These are phyloP conservation scores for Ceratobasidium sp. DNA, from an alignment of 1,284 basidiomycete genomes.

Conservation along the genomic window DNA sequence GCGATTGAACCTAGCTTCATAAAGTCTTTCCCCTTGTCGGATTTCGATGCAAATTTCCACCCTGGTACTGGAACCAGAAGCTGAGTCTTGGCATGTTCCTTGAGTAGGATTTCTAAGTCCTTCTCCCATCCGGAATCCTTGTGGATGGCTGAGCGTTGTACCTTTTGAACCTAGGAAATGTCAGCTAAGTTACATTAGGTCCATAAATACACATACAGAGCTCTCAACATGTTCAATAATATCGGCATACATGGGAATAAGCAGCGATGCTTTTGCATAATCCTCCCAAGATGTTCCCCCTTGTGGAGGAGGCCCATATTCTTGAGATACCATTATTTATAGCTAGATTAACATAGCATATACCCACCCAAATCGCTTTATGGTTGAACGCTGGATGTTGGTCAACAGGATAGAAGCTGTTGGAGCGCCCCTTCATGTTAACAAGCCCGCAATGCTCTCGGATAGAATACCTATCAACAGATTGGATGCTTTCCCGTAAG, in stretches of 20 bases:
- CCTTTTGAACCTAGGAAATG: background rate
- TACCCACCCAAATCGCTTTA: background rate
- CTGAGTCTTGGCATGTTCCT: background rate
- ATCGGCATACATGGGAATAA: background rate
- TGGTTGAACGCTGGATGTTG: background rate
- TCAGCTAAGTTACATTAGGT: background rate
- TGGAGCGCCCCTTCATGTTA: background rate
- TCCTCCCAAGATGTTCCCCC: background rate
- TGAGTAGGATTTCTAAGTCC: background rate
- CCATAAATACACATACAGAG: background rate
- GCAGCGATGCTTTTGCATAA: background rate
- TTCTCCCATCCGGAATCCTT: background rate
- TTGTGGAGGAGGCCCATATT: background rate
- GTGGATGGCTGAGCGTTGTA: background rate
- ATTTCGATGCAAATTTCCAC: background rate
- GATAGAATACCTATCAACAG: background rate
- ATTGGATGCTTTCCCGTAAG: background rate
- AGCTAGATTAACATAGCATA: too few species aligned
- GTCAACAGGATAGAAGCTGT: background rate
- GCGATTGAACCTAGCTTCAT: background rate
- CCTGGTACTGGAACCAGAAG: background rate
- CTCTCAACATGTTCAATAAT: constrained; percentile 1
- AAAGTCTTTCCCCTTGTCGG: background rate
- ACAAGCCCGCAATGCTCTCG: background rate
- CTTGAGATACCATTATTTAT: background rate